Conservation (phyloP, 371 early-diverging fungal species). For the Apophysomyces ossiformis region DNA sequence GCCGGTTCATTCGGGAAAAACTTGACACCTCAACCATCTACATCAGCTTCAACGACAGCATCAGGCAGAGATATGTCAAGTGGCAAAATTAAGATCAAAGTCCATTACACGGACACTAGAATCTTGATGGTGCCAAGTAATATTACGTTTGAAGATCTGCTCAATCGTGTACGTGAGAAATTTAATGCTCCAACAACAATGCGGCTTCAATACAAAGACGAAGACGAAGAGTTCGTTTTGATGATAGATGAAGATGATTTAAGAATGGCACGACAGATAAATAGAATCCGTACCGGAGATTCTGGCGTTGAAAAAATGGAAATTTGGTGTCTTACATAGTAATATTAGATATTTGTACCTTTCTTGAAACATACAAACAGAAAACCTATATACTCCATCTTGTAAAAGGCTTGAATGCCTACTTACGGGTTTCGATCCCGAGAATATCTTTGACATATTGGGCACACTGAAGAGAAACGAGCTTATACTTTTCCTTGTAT, state of each 20-base stretch:
- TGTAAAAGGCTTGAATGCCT: too few species aligned
- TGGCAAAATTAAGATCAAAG: conserved; percentile 29
- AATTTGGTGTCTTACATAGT: conserved; percentile 60
- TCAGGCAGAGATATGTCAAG: conserved; percentile 22
- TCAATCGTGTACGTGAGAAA: conserved; percentile 25
- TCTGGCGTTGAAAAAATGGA: conserved; percentile 59
- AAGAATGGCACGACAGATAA: conserved; percentile 73
- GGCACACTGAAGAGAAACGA: too few species aligned
- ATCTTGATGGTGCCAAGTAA: conserved; percentile 25
- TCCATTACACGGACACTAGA: conserved; percentile 26
- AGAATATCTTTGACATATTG: too few species aligned
- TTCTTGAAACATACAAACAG: not conserved
- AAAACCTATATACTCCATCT: too few species aligned
- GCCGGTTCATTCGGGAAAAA: not conserved
- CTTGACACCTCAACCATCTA: conserved; percentile 13
- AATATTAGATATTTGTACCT: conserved; percentile 4
- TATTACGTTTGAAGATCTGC: conserved; percentile 26
- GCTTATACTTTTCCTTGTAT: too few species aligned
- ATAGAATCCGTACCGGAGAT: conserved; percentile 52
- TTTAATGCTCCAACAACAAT: conserved; percentile 34
- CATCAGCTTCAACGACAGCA: conserved; percentile 26
- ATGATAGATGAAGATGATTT: conserved; percentile 95
- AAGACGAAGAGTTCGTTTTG: conserved; percentile 83
- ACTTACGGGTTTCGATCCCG: too few species aligned
- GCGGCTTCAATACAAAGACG: conserved; percentile 85